phyloP scores from a whole-genome alignment of 73 alveolate species.

The Diophrys appendiculata region DNA sequence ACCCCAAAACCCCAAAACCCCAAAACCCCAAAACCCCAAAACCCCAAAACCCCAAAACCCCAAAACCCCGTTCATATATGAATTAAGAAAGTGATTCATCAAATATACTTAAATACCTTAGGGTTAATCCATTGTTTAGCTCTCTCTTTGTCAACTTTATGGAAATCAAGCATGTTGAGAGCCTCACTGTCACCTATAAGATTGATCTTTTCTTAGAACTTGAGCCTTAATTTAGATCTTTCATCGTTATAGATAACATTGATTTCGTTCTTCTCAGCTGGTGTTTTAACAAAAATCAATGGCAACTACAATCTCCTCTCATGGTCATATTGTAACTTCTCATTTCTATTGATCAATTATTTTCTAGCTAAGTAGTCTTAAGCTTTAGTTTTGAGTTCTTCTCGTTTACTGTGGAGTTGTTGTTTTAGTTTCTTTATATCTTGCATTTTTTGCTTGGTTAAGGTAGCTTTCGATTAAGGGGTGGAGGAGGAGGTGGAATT shows the following conservation, averaged over 20 bases:
- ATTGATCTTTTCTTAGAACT: not conserved
- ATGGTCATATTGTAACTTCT: not conserved
- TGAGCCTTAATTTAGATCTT: not conserved
- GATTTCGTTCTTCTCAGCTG: not conserved
- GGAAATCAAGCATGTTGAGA: not conserved
- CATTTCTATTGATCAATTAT: not conserved
- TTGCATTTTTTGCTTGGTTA: not conserved
- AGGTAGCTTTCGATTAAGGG: not conserved
- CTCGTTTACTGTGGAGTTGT: not conserved
- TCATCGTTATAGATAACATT: not conserved
- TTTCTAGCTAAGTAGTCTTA: not conserved
- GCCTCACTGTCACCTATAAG: not conserved
- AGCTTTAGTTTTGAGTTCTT: too few relatives aligned
- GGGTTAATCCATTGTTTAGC: not conserved
- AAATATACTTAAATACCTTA: not conserved
- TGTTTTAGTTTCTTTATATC: not conserved
- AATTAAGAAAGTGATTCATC: not conserved
- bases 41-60: too few relatives aligned
- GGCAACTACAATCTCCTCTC: not conserved
- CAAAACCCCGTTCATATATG: too few relatives aligned
- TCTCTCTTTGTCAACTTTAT: not conserved
- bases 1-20: too few relatives aligned
- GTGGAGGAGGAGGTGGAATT: not conserved
- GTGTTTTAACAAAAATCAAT: not conserved
- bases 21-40: too few relatives aligned